Percentiles rank a stretch among this genome's conserved stretches.
Conservation (phyloP, 306 rosid genomes). For the Sesbania bispinosa region DNA sequence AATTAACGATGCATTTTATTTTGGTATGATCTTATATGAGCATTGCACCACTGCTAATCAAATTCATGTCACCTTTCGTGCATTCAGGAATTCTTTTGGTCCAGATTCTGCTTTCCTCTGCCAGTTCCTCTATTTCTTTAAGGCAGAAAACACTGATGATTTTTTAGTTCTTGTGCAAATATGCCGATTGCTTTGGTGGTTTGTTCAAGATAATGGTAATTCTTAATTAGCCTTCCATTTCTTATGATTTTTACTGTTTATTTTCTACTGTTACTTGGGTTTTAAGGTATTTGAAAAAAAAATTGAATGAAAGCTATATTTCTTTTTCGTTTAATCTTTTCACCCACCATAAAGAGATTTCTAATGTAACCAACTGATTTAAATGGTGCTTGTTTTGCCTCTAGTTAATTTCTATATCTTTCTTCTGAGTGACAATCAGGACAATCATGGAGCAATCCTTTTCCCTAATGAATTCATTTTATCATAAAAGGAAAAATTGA, state of each 20-base stretch:
- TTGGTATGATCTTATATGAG: neutral
- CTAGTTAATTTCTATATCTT: neutral
- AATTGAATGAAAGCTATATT: neutral
- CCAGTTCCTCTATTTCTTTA: slow-evolving; percentile 72
- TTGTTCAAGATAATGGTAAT: slow-evolving; percentile 56
- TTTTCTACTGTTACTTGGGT: neutral
- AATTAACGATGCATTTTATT: neutral
- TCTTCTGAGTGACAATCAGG: neutral
- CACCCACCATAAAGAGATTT: slow-evolving; percentile 9
- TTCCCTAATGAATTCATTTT: neutral
- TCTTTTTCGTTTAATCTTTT: neutral
- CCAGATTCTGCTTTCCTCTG: slow-evolving; percentile 69
- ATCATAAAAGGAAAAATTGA: neutral
- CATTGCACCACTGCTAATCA: slow-evolving; percentile 7
- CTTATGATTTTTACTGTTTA: neutral
- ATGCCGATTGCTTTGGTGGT: slow-evolving; percentile 55
- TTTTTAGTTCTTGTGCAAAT: slow-evolving; percentile 57
- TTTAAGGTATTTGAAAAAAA: neutral
- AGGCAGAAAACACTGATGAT: slow-evolving; percentile 49
- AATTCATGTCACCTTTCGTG: slow-evolving; percentile 15
- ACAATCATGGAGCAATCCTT: neutral
- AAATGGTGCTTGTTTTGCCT: neutral
- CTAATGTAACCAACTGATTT: neutral
- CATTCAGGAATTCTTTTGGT: slow-evolving; percentile 70
- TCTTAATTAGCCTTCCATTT: neutral